phyloP scores from a whole-genome alignment of 129 eudicot genomes.

The Heracleum sosnowskyi region DNA sequence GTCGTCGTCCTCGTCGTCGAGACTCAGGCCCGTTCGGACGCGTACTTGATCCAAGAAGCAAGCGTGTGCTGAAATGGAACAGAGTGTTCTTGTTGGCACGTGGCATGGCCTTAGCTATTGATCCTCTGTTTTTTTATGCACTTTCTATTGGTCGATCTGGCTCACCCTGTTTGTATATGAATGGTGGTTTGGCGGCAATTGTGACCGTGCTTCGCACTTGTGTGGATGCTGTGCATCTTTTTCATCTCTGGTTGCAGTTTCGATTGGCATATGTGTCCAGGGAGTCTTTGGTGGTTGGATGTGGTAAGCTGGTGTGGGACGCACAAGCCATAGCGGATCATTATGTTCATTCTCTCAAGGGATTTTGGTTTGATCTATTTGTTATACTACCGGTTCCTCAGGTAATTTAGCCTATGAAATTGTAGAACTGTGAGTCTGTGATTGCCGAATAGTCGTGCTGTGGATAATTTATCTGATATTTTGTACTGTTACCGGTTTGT shows the following conservation, averaged over 20 bases:
- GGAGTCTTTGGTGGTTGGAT: slow-evolving; percentile 91
- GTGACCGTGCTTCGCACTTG: slow-evolving; percentile 72
- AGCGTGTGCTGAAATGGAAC: slow-evolving; percentile 76
- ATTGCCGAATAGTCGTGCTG: neutral
- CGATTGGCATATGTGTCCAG: slow-evolving; percentile 88
- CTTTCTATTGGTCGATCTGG: slow-evolving; percentile 76
- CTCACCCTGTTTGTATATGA: slow-evolving; percentile 72
- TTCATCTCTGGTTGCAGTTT: slow-evolving; percentile 87
- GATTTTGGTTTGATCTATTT: slow-evolving; percentile 84
- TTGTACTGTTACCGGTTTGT: no score
- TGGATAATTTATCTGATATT: no score
- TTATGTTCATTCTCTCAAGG: slow-evolving; percentile 71
- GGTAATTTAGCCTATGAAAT: slow-evolving; percentile 27
- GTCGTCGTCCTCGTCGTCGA: neutral
- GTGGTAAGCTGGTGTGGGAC: slow-evolving; percentile 99
- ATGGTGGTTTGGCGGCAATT: slow-evolving; percentile 68
- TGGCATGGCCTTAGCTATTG: slow-evolving; percentile 85
- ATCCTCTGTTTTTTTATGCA: slow-evolving; percentile 86
- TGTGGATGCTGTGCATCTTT: slow-evolving; percentile 65
- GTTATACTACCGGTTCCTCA: slow-evolving; percentile 96
- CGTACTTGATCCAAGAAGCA: slow-evolving; percentile 71
- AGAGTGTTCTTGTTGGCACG: slow-evolving; percentile 65
- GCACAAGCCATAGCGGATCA: slow-evolving; percentile 58
- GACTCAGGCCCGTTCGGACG: slow-evolving; percentile 14
- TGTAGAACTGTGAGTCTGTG: neutral